These are phyloP conservation scores for Cicer chorassanicum DNA, from an alignment of 306 rosid species.

Conservation along the genomic window DNA sequence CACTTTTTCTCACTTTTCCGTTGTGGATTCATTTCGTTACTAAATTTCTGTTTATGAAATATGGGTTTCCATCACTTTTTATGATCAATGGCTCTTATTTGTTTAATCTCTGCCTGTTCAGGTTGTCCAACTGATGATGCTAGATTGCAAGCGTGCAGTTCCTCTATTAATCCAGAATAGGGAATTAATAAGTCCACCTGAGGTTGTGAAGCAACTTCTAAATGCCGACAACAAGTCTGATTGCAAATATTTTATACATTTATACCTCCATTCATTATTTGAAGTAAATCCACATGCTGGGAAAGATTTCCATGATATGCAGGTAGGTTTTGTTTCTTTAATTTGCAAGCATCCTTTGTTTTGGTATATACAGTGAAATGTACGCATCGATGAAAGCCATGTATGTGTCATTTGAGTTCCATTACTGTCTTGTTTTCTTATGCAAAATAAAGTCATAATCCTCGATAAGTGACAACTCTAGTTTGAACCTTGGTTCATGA, in stretches of 20 bases:
- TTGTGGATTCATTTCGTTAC: no score
- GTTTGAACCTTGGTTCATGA: not conserved
- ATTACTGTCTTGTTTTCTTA: conserved; percentile 23
- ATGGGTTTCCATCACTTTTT: conserved; percentile 19
- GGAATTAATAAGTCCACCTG: conserved; percentile 71
- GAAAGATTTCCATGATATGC: conserved; percentile 92
- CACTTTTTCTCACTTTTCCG: no score
- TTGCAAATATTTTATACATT: conserved; percentile 73
- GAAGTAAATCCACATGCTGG: conserved; percentile 92
- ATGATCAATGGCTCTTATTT: conserved; percentile 33
- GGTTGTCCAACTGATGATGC: conserved; percentile 92
- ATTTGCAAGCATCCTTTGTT: conserved; percentile 37
- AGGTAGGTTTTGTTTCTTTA: conserved; percentile 62
- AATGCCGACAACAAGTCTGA: conserved; percentile 62
- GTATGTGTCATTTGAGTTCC: conserved; percentile 13
- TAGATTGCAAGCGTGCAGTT: conserved; percentile 93
- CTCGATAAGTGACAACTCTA: not conserved
- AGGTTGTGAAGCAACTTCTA: conserved; percentile 81
- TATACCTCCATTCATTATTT: conserved; percentile 89
- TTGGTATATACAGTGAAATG: conserved; percentile 23
- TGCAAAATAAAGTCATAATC: conserved; percentile 17
- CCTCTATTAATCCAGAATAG: conserved; percentile 73
- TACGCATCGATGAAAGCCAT: conserved; percentile 33
- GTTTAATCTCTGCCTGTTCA: conserved; percentile 48
- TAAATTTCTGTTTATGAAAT: no score